Conservation (phyloP, 2,329 filamentous ascomycete genomes). For the Cordyceps fumosorosea region DNA sequence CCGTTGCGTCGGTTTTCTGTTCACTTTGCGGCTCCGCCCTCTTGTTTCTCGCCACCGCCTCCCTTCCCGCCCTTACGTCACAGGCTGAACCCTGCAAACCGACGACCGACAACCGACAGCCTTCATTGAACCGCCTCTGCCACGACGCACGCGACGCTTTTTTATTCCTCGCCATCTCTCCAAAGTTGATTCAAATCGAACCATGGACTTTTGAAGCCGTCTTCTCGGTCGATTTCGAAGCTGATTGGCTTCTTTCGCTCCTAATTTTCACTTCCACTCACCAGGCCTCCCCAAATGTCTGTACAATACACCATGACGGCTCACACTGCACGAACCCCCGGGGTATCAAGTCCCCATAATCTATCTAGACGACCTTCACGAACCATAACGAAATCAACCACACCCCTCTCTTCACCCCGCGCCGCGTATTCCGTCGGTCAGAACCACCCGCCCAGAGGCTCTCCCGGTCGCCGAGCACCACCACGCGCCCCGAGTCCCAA, state of each 20-base stretch:
- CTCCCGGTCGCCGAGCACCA: conserved; percentile 27
- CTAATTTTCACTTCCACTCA: not conserved
- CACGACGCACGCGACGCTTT: not conserved
- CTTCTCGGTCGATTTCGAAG: conserved; percentile 2
- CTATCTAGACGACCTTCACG: conserved; percentile 9
- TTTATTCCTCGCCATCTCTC: not conserved
- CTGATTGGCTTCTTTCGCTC: not conserved
- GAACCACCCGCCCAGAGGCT: conserved; percentile 44
- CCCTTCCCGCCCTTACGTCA: conserved; percentile 6
- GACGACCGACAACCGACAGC: conserved; percentile 8
- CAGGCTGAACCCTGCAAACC: conserved; percentile 10
- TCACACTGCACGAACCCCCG: conserved; percentile 10
- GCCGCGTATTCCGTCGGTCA: conserved; percentile 50
- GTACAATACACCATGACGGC: conserved; percentile 12
- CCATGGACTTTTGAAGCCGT: conserved; percentile 4
- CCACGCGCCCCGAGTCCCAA: conserved; percentile 62
- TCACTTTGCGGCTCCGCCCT: conserved; percentile 6
- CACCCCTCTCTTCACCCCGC: conserved; percentile 47
- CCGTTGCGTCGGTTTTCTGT: not conserved
- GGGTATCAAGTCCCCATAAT: conserved; percentile 10
- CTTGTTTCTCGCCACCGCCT: conserved; percentile 10
- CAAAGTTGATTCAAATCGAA: not conserved
- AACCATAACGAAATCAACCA: conserved; percentile 35
- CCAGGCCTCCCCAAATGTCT: not conserved
- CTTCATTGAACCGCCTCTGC: not conserved